These are phyloP conservation scores for Sphaerobolus stellatus DNA, from an alignment of 1,284 basidiomycete species.

Conservation along the genomic window DNA sequence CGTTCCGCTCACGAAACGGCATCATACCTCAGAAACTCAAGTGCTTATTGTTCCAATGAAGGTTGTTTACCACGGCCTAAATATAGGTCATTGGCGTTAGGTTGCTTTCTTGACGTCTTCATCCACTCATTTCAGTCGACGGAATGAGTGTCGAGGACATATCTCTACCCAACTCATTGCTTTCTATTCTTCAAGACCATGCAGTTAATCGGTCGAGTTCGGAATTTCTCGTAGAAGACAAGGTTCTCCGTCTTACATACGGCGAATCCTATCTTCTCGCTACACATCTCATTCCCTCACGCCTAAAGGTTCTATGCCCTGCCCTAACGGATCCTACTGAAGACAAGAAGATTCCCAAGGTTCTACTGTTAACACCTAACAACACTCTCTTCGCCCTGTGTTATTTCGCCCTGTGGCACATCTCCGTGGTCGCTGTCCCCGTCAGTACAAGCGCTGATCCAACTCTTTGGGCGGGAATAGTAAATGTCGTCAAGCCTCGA, in stretches of 20 bases:
- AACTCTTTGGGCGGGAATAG: neutral
- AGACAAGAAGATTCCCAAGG: neutral
- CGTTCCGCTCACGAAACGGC: too few species aligned
- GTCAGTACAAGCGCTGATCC: slow-evolving; percentile 1
- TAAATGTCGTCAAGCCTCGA: neutral
- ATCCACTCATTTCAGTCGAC: too few species aligned
- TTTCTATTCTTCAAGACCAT: neutral
- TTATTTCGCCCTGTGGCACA: neutral
- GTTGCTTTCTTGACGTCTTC: too few species aligned
- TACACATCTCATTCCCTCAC: neutral
- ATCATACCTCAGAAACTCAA: too few species aligned
- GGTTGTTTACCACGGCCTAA: too few species aligned
- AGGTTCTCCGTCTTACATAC: neutral
- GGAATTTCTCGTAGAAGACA: slow-evolving; percentile 1
- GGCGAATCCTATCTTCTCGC: neutral
- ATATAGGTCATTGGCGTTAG: too few species aligned
- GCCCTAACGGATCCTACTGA: neutral
- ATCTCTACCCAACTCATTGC: too few species aligned
- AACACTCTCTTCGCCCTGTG: neutral
- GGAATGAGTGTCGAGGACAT: too few species aligned
- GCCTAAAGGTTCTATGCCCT: neutral
- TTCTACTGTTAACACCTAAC: neutral
- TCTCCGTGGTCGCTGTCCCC: neutral
- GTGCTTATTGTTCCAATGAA: too few species aligned
- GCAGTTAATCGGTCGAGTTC: neutral